Evolutionary conservation across 495 filamentous ascomycete genomes (phyloP), one percentile per base, ranked within the genome.

Genomic region (Lindgomyces ingoldianus): DNA sequence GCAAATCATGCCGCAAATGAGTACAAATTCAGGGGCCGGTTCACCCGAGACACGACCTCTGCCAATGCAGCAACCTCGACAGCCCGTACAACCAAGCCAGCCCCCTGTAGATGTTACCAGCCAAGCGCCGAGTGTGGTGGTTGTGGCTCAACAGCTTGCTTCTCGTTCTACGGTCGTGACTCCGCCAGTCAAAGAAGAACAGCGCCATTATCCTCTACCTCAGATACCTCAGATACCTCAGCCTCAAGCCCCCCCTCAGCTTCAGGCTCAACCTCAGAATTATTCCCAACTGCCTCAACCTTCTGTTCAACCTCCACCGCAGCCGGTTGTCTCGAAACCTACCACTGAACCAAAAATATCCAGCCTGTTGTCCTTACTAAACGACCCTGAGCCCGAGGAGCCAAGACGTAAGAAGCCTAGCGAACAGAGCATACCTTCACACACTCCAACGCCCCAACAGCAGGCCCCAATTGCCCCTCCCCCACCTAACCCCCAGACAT

Each of bases 301-400:
- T 24, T 49, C 57, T 41, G 22, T 44, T 44, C 64, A 60, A 51
- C 10, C 63, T 3, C 33, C 57, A 27, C 36, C 57, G 4, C 42
- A 21, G 14, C 57, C 56, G 29, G 27, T 62, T 27, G 48, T 54
- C 12, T 62, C 66, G 16, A 61, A 63, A 27, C 62, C 70, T 57
- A 47, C 60, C 26, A 21, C 65, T 9, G 70, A 72, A 41, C 67
- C 66, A 26, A 47, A 57, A 33, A 72, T 70, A 41, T 72, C 70
- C 9, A 67, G 63, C 25, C 27, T 72, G 12, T 29, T 65, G 8
- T 67, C 67, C 0, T 22, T 72, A 4, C 39, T 72, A 25, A 72
- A 71, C 39, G 55, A 64, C 46, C 45, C 66, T 24, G 66, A 69
- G 41, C 67, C 70, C 21, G 67, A 72, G 25, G 62, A 69, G 53